phyloP scores from a whole-genome alignment of 2,329 filamentous ascomycete species.

The Macroventuria anomochaeta region DNA sequence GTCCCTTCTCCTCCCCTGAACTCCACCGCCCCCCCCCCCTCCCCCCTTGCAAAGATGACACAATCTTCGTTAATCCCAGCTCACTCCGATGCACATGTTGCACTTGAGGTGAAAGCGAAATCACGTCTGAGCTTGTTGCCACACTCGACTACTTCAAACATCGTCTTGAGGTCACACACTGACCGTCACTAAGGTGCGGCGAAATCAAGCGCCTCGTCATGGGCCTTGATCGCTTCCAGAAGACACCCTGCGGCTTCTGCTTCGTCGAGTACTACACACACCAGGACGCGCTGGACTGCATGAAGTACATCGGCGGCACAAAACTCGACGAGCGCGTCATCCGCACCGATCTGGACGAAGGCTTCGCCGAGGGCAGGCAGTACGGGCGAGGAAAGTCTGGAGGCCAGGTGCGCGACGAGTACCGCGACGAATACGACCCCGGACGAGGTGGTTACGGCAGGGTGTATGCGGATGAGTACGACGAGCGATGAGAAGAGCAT shows the following conservation, averaged over 20 bases:
- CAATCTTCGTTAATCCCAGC: conserved; percentile 93
- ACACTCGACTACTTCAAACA: conserved; percentile 31
- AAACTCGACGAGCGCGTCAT: conserved; percentile 98
- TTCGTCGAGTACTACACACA: conserved; percentile 99
- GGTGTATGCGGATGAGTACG: conserved; percentile 55
- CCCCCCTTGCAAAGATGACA: conserved; percentile 77
- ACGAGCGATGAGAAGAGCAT: conserved; percentile 27
- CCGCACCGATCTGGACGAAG: conserved; percentile 91
- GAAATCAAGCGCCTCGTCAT: conserved; percentile 98
- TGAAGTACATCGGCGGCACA: conserved; percentile 98
- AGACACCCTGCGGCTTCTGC: conserved; percentile 98
- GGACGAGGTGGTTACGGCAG: conserved; percentile 89
- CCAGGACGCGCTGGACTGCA: conserved; percentile 93
- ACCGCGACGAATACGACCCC: conserved; percentile 95
- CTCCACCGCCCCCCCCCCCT: conserved; percentile 9
- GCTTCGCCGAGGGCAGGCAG: conserved; percentile 93
- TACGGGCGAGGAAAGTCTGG: conserved; percentile 96
- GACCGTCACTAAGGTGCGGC: conserved; percentile 61
- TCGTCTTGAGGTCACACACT: conserved; percentile 29
- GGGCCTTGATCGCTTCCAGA: conserved; percentile 95
- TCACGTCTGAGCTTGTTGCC: conserved; percentile 57
- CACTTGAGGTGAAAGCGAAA: conserved; percentile 88
- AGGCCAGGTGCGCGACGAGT: conserved; percentile 96
- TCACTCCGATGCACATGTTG: conserved; percentile 92
- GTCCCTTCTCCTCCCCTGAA: neutral